Conservation (phyloP, 305 asterid genomes). For the Solanum hybrid region DNA sequence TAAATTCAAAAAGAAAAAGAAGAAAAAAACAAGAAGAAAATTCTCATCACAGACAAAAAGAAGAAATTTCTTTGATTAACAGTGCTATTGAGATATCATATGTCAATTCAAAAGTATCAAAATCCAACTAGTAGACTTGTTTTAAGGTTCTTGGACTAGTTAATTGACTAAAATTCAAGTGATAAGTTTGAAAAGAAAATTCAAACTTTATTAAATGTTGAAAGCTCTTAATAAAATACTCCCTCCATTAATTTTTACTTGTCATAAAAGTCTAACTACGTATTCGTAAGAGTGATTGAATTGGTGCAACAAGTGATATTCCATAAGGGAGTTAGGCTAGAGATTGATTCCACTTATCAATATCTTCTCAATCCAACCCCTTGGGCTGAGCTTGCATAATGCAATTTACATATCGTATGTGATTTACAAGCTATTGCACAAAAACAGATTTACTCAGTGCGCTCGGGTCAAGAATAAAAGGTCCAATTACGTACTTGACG, state of each 20-base stretch:
- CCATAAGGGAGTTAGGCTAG: not conserved
- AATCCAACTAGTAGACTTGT: not conserved
- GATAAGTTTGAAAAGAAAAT: not conserved
- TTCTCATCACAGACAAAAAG: not conserved
- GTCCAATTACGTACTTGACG: not conserved
- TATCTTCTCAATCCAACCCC: not conserved
- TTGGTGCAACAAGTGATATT: not conserved
- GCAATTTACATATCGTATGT: not conserved
- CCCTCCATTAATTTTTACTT: not conserved
- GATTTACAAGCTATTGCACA: not conserved
- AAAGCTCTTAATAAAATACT: not conserved
- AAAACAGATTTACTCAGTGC: not conserved
- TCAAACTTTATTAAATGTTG: not conserved
- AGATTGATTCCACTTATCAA: not conserved
- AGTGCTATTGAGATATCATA: not conserved
- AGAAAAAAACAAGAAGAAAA: not conserved
- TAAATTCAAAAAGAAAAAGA: not conserved
- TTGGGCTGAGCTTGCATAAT: not conserved
- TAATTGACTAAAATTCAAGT: not conserved
- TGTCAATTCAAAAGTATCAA: not conserved
- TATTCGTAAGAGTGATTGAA: not conserved
- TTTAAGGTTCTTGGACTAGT: not conserved
- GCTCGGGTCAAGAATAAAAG: not conserved
- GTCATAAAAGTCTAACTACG: not conserved
- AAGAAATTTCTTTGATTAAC: not conserved